Conservation (phyloP, 176 grass and related monocot species). For the Zizania latifolia region DNA sequence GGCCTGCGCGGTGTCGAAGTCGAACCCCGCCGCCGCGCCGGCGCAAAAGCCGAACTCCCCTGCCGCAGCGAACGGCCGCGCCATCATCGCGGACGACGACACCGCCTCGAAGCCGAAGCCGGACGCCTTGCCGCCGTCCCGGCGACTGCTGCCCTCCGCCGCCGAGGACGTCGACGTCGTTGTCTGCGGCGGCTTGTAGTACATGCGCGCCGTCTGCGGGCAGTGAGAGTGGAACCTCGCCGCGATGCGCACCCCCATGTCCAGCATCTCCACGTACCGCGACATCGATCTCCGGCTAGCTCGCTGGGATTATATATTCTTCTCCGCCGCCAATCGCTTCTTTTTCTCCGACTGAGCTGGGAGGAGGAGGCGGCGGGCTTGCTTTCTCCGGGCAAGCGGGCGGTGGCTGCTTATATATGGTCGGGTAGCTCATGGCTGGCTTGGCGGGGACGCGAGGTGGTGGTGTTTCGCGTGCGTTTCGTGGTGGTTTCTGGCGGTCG, state of each 20-base stretch:
- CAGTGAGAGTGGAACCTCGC: constrained; percentile 77
- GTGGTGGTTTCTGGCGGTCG: not conserved
- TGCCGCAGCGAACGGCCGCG: not conserved
- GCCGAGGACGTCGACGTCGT: not conserved
- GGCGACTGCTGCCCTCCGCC: not conserved
- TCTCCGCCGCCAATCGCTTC: no score
- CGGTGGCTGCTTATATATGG: not conserved
- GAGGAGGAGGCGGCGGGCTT: not conserved
- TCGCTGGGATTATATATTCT: no score
- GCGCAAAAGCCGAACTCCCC: not conserved
- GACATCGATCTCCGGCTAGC: constrained; percentile 26
- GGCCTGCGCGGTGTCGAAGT: constrained; percentile 26
- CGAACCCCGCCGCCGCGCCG: not conserved
- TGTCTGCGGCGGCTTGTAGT: constrained; percentile 74
- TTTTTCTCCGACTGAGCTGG: not conserved
- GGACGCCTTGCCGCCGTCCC: not conserved
- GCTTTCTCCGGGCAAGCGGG: not conserved
- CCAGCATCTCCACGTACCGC: constrained; percentile 62
- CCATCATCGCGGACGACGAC: not conserved
- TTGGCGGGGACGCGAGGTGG: no score
- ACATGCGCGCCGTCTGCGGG: constrained; percentile 68
- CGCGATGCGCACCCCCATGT: constrained; percentile 55
- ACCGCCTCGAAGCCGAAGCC: not conserved
- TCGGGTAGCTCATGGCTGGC: no score
- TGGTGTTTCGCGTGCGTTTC: constrained; percentile 4